Percentiles rank a stretch among this genome's conserved stretches.
phyloP scores from a whole-genome alignment of 495 filamentous ascomycete genomes.

The Xylaria flabelliformis region DNA sequence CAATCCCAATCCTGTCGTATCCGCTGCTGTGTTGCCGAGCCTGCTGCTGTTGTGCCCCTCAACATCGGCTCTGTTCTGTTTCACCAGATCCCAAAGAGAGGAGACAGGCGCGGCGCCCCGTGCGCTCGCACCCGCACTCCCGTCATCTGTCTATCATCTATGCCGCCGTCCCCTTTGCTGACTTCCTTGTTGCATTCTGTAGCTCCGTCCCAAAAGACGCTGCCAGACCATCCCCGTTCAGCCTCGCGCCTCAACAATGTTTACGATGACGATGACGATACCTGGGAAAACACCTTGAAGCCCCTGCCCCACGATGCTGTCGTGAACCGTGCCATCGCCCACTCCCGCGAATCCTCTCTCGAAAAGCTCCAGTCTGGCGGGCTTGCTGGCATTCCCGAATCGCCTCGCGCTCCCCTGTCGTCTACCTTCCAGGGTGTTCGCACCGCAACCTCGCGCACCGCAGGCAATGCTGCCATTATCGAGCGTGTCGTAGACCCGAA shows the following conservation, averaged over 20 bases:
- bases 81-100: constrained; percentile 27
- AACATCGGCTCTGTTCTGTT: constrained; percentile 20
- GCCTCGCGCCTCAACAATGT: constrained; percentile 53
- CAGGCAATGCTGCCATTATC: constrained; percentile 60
- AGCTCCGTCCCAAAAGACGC: constrained; percentile 59
- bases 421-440: constrained; percentile 42
- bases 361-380: constrained; percentile 58
- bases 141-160: background rate
- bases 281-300: constrained; percentile 53
- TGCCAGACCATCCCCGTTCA: constrained; percentile 55
- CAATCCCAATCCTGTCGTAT: background rate
- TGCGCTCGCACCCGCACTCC: constrained; percentile 13
- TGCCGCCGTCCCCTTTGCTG: constrained; percentile 31
- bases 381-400: constrained; percentile 50
- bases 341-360: constrained; percentile 58
- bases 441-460: constrained; percentile 43
- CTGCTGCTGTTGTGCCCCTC: constrained; percentile 24
- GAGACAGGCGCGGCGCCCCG: constrained; percentile 20
- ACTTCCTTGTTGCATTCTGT: constrained; percentile 36
- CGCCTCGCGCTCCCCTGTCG: constrained; percentile 38
- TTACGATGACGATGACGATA: constrained; percentile 48
- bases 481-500: constrained; percentile 66
- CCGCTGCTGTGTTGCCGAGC: constrained; percentile 20
- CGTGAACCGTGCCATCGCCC: constrained; percentile 45
- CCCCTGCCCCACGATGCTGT: constrained; percentile 44